Conservation (phyloP, 495 filamentous ascomycete species). For the Aspergillus affinis region DNA sequence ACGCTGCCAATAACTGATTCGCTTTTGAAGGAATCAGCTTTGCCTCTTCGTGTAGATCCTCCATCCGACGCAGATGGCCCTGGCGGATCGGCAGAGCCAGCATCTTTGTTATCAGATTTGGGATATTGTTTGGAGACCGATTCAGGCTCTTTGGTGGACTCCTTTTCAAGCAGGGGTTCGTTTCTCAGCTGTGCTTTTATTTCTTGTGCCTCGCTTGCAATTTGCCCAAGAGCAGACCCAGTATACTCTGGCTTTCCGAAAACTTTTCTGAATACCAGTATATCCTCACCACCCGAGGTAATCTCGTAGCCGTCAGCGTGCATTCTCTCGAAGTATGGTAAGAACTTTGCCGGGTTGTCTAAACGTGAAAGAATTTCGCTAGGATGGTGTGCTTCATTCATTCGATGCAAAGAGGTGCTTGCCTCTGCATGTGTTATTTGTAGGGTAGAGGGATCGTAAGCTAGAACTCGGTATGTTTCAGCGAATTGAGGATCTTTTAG, state of each 20-base stretch:
- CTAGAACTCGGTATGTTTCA: slow-evolving; percentile 67
- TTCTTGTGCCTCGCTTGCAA: neutral
- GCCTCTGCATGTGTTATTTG: slow-evolving; percentile 61
- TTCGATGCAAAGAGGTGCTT: slow-evolving; percentile 49
- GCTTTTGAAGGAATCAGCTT: slow-evolving; percentile 14
- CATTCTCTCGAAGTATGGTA: slow-evolving; percentile 65
- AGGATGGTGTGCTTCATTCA: slow-evolving; percentile 48
- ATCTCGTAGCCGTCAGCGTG: slow-evolving; percentile 71
- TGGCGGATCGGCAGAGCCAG: slow-evolving; percentile 43
- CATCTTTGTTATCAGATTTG: slow-evolving; percentile 41
- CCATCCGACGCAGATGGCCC: neutral
- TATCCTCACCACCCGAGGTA: slow-evolving; percentile 64
- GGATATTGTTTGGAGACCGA: slow-evolving; percentile 50
- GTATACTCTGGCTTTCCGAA: neutral
- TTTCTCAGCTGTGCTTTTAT: neutral
- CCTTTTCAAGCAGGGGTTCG: slow-evolving; percentile 6
- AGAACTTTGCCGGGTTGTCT: slow-evolving; percentile 68
- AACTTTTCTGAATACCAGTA: slow-evolving; percentile 71
- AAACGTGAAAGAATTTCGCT: slow-evolving; percentile 66
- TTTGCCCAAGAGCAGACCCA: slow-evolving; percentile 17
- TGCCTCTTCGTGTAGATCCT: slow-evolving; percentile 10
- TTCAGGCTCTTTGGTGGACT: neutral
- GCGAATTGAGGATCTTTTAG: slow-evolving; percentile 21
- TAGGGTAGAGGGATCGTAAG: slow-evolving; percentile 66
- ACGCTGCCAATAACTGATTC: slow-evolving; percentile 32